Base-by-base conservation (phyloP, 441 rosid species). In the Dalechampia spathulata region DNA sequence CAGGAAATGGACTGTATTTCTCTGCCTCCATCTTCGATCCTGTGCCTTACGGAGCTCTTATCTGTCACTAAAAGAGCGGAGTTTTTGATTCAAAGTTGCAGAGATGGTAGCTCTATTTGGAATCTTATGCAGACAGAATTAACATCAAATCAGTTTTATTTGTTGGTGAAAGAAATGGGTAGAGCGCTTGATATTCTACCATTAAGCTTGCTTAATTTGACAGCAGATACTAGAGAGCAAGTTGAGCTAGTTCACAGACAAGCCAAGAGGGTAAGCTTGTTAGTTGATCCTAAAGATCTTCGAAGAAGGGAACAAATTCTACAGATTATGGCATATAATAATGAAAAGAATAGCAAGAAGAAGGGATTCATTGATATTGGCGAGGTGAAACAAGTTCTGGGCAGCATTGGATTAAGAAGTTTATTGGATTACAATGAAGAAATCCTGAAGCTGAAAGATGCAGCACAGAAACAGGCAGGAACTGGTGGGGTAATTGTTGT, bases 181-280 rank as follows among this genome's bases (percentile, higher is more conserved):
- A 69, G 74, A 22, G 83, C 84, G 21, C 77, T 85, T 2, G 93
- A 85, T 60, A 82, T 85, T 58, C 58, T 85, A 9, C 88, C 93
- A 28, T 48, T 80, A 52, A 85, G 82, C 60, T 51, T 82, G 79
- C 83, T 82, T 43, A 63, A 48, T 47, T 52, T 80, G 27, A 70
- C 56, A 0, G 23, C 65, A 1, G 93, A 85, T 45, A 69, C 67
- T 21, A 78, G 67, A 58, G 93, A 85, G 66, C 93, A 82, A 62
- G 78, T 85, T 56, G 88, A 80, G 69, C 81, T 82, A 50, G 82
- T 80, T 39, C 85, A 75, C 73, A 75, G 47, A 78, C 93, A 85
- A 58, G 78, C 73, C 6, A 85, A 73, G 52, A 70, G 82, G 57
- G 73, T 66, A 2, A 76, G 72, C 51, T 67, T 77, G 69, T 65